phyloP scores from a whole-genome alignment of 768 basidiomycete genomes.

The Leccinum uliginosum region DNA sequence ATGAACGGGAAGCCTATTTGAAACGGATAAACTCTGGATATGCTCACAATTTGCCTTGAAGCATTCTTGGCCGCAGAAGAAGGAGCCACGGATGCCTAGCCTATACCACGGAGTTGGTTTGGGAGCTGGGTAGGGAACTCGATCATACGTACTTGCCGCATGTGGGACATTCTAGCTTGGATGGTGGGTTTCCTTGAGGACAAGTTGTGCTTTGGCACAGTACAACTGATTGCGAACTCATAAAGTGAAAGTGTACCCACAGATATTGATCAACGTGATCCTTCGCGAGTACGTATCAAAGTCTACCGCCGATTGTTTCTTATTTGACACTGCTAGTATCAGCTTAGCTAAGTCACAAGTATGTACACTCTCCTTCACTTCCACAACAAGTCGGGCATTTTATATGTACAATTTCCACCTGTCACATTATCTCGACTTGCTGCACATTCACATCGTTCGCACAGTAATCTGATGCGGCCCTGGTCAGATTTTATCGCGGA shows the following conservation, averaged over 20 bases:
- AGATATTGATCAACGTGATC: not conserved
- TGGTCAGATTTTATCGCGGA: not conserved
- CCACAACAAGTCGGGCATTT: not conserved
- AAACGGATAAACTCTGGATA: not conserved
- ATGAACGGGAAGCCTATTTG: not conserved
- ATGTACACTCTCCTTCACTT: not conserved
- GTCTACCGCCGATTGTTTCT: not conserved
- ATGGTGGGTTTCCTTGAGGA: conserved; percentile 79
- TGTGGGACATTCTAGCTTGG: conserved; percentile 87
- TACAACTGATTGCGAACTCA: conserved; percentile 37
- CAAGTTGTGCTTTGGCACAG: conserved; percentile 68
- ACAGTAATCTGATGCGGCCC: not conserved
- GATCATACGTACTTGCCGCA: conserved; percentile 72
- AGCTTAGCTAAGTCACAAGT: not conserved
- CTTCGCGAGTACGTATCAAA: not conserved
- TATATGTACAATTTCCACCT: not conserved
- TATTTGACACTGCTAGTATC: not conserved
- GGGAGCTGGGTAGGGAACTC: not conserved
- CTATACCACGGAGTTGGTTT: conserved; percentile 37
- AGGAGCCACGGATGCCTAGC: conserved; percentile 77
- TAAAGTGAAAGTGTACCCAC: conserved; percentile 13
- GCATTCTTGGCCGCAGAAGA: conserved; percentile 94
- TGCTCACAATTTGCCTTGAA: conserved; percentile 91
- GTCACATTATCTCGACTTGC: not conserved
- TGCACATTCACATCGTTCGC: not conserved